Evolutionary conservation across 1,284 basidiomycete species (phyloP), one percentile per base, ranked within the genome.

Genomic region (Cryptococcus floricola): DNA sequence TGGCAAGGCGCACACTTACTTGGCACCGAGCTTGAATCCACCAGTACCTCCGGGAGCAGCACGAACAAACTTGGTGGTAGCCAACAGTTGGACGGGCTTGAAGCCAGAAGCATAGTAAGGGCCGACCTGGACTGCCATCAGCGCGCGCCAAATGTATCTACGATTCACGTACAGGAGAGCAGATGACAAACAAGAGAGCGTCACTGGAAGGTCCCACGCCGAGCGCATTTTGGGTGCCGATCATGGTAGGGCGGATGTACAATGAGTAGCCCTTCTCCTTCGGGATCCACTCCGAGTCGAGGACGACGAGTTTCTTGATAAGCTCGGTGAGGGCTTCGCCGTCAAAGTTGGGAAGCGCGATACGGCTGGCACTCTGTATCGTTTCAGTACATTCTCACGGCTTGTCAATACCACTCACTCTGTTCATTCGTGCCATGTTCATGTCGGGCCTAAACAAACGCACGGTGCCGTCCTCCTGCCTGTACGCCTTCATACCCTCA

Each of bases 401-500:
- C 28, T 48, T 14, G 12, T 39, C 9, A 16, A 13, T 5, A 65
- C 39, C 65, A 56, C 75, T 68, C 39, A 73, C 73, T 19, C 70
- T 74, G 75, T 81, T 82, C 82, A 83, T 81, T 50, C 82, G 71
- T 52, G 75, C 77, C 94, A 98, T 98, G 81, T 98, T 98, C 87
- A 94, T 95, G 74, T 98, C 92, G 1, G 96, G 96, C 51, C 96
- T 82, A 83, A 98, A 99, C 59, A 98, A 78, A 13, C 90, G 86
- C 13, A 96, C 84, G 50, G 83, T 85, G 23, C 89, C 93, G 48
- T 86, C 80, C 50, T 84, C 79, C 63, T 89, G 86, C 55, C 87
- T 82, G 80, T 98, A 98, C 0, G 94, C 95, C 75, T 99, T 99
- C 83, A 97, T 85, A 25, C 95, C 95, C 74, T 98, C 95, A 69